phyloP scores from a whole-genome alignment of 352 stramenopile genomes.

The Globisporangium middletonii region DNA sequence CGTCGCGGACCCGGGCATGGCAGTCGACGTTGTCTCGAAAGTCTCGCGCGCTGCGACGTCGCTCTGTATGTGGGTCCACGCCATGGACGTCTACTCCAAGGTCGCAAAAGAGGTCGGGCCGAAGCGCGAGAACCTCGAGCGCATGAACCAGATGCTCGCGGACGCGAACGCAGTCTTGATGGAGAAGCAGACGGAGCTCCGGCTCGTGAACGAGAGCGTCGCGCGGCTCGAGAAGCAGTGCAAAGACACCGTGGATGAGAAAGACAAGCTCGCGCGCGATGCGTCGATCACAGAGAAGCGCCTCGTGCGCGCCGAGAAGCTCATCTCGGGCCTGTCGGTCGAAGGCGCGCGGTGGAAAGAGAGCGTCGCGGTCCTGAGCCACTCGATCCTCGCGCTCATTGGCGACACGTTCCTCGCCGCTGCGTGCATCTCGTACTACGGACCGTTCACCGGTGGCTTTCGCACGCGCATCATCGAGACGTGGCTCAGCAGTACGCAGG shows the following conservation, averaged over 20 bases:
- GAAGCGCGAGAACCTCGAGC: slow-evolving; percentile 88
- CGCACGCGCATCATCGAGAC: slow-evolving; percentile 64
- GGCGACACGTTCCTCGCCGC: slow-evolving; percentile 91
- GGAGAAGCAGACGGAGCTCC: slow-evolving; percentile 87
- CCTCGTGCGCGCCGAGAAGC: slow-evolving; percentile 86
- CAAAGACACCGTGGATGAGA: slow-evolving; percentile 88
- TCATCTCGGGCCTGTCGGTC: slow-evolving; percentile 86
- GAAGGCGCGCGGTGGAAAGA: slow-evolving; percentile 93
- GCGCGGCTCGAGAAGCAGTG: slow-evolving; percentile 86
- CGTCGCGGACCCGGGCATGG: slow-evolving; percentile 80
- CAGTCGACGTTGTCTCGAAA: slow-evolving; percentile 89
- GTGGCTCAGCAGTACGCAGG: slow-evolving; percentile 67
- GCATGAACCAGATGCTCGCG: slow-evolving; percentile 88
- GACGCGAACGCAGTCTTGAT: slow-evolving; percentile 84
- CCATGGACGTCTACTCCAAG: slow-evolving; percentile 94
- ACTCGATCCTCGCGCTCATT: slow-evolving; percentile 81
- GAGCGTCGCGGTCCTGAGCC: slow-evolving; percentile 67
- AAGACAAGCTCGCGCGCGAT: slow-evolving; percentile 87
- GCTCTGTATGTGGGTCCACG: slow-evolving; percentile 93
- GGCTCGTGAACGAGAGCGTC: slow-evolving; percentile 88
- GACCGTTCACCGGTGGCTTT: slow-evolving; percentile 89
- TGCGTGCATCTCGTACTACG: slow-evolving; percentile 93
- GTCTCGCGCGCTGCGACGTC: slow-evolving; percentile 89
- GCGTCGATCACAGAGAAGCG: slow-evolving; percentile 85
- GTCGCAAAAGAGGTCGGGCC: slow-evolving; percentile 92